A percentile compares a stretch with the other conserved stretches of the same genome.
phyloP scores from a whole-genome alignment of 2,329 filamentous ascomycete species.

The Aspergillus latus region DNA sequence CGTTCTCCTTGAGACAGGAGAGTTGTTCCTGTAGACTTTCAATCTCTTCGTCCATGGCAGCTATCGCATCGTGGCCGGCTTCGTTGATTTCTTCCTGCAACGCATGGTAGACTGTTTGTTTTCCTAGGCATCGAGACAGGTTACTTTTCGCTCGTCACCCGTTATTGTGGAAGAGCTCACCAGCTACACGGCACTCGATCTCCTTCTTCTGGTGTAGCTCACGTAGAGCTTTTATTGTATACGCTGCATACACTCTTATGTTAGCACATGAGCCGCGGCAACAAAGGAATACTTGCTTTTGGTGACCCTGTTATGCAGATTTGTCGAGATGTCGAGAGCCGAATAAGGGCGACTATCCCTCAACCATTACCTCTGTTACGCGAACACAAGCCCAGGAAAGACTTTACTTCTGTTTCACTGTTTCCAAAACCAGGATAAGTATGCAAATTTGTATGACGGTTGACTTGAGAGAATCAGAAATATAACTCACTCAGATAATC shows the following conservation, averaged over 20 bases:
- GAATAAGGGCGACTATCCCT: slow-evolving; percentile 54
- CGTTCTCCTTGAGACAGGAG: slow-evolving; percentile 43
- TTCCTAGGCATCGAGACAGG: slow-evolving; percentile 46
- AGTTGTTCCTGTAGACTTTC: slow-evolving; percentile 48
- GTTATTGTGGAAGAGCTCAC: slow-evolving; percentile 32
- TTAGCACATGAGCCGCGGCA: background rate
- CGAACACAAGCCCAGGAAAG: background rate
- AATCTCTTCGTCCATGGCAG: slow-evolving; percentile 52
- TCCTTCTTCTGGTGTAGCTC: slow-evolving; percentile 61
- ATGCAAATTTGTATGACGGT: background rate
- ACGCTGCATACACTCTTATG: slow-evolving; percentile 39
- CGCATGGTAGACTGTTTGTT: slow-evolving; percentile 63
- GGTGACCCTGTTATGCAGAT: slow-evolving; percentile 61
- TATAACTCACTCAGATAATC: slow-evolving; percentile 51
- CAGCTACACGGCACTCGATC: slow-evolving; percentile 58
- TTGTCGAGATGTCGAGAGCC: slow-evolving; percentile 59
- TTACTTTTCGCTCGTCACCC: background rate
- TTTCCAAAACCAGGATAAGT: background rate
- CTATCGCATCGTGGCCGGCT: slow-evolving; percentile 49
- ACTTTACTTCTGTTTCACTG: slow-evolving; percentile 51
- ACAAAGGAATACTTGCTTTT: slow-evolving; percentile 45
- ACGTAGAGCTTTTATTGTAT: slow-evolving; percentile 61
- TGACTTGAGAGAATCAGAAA: background rate
- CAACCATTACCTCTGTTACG: slow-evolving; percentile 18
- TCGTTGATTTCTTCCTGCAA: slow-evolving; percentile 53